phyloP scores from a whole-genome alignment of 2,329 filamentous ascomycete genomes.

The Sporothrix brasiliensis region DNA sequence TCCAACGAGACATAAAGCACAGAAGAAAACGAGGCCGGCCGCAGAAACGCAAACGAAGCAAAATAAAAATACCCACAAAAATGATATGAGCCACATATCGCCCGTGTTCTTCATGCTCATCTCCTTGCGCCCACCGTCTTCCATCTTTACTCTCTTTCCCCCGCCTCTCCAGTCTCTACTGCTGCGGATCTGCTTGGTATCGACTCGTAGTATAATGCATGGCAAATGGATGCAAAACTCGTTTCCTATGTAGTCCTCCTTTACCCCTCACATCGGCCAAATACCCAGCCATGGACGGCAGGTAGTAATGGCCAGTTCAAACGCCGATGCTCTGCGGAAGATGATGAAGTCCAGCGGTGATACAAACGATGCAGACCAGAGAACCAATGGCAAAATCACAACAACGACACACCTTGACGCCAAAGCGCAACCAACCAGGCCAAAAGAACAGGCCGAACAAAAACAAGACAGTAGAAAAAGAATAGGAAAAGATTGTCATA shows the following conservation, averaged over 20 bases:
- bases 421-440: neutral
- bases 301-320: neutral
- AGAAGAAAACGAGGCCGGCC: constrained; percentile 10
- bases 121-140: neutral
- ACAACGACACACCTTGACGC: constrained; percentile 14
- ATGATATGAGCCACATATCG: constrained; percentile 4
- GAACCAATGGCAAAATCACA: neutral
- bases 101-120: neutral
- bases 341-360: neutral
- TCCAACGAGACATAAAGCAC: constrained; percentile 20
- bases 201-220: constrained; percentile 18
- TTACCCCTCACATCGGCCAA: neutral
- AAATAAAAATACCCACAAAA: constrained; percentile 25
- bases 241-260: neutral
- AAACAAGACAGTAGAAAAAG: constrained; percentile 16
- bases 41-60: neutral
- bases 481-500: constrained; percentile 22
- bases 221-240: constrained; percentile 17
- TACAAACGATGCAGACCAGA: neutral
- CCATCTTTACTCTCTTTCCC: neutral
- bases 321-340: constrained; percentile 14
- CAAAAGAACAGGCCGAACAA: neutral
- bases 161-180: neutral
- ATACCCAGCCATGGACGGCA: neutral
- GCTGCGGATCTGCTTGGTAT: neutral